Conservation (phyloP, 192 early-diverging fungal genomes). For the Chytriomyces confervae region DNA sequence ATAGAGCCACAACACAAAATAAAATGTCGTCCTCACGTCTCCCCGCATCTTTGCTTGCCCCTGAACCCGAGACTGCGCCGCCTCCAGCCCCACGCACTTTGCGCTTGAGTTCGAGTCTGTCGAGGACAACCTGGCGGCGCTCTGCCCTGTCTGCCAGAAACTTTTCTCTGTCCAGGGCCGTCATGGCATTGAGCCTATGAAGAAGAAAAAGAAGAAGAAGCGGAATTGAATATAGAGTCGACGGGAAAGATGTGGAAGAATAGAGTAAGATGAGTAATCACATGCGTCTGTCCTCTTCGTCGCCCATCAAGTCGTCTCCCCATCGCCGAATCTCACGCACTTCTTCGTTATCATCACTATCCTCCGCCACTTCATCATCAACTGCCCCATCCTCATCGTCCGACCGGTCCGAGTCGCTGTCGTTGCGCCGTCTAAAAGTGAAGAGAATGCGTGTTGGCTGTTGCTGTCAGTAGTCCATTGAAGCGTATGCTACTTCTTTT, state of each 20-base stretch:
- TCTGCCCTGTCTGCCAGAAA: constrained; percentile 80
- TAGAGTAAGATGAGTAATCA: background rate
- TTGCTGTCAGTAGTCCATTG: background rate
- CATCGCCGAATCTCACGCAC: constrained; percentile 70
- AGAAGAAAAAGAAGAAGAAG: background rate
- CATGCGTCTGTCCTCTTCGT: constrained; percentile 66
- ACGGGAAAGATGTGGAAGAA: background rate
- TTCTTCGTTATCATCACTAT: constrained; percentile 60
- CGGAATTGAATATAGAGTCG: background rate
- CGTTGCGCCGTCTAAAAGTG: background rate
- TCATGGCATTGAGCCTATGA: constrained; percentile 60
- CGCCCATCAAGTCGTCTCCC: constrained; percentile 76
- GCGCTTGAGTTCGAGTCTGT: constrained; percentile 17
- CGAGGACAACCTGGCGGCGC: constrained; percentile 27
- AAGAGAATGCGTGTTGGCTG: background rate
- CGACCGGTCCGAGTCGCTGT: constrained; percentile 31
- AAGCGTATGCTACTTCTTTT: background rate
- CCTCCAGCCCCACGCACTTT: constrained; percentile 11
- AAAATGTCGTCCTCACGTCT: background rate
- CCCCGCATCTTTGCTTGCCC: background rate
- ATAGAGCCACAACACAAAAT: background rate
- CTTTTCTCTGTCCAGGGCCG: constrained; percentile 76
- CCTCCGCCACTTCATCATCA: constrained; percentile 31
- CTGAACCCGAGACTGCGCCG: background rate
- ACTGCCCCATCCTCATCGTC: background rate